phyloP scores from a whole-genome alignment of 2,329 filamentous ascomycete species.

The Penicillium glabrum region DNA sequence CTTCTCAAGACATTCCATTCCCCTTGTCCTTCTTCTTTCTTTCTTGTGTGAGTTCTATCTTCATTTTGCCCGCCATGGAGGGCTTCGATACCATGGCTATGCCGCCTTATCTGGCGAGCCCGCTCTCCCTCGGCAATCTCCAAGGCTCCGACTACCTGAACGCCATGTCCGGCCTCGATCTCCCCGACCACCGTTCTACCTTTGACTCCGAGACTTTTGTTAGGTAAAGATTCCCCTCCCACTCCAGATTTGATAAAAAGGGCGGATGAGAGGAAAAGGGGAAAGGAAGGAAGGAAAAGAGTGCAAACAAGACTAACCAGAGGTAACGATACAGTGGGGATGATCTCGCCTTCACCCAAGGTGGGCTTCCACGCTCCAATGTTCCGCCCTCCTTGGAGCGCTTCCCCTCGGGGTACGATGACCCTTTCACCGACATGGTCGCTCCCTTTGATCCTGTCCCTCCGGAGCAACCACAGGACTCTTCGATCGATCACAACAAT shows the following conservation, averaged over 20 bases:
- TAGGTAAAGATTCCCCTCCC: slow-evolving; percentile 47
- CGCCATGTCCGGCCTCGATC: slow-evolving; percentile 54
- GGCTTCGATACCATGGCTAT: slow-evolving; percentile 62
- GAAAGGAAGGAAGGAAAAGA: neutral
- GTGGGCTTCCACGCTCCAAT: slow-evolving; percentile 25
- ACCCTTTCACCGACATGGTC: slow-evolving; percentile 54
- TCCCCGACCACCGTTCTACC: slow-evolving; percentile 59
- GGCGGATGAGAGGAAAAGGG: neutral
- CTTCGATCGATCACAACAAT: slow-evolving; percentile 64
- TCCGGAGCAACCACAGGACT: slow-evolving; percentile 52
- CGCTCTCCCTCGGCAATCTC: slow-evolving; percentile 56
- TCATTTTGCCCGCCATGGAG: slow-evolving; percentile 44
- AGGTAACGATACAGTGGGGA: slow-evolving; percentile 40
- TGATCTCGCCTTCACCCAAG: slow-evolving; percentile 51
- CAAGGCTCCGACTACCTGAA: slow-evolving; percentile 49
- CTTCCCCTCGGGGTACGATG: slow-evolving; percentile 49
- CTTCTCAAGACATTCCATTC: slow-evolving; percentile 6
- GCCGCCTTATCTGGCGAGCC: slow-evolving; percentile 59
- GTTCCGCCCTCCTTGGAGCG: slow-evolving; percentile 45
- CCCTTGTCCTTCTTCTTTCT: slow-evolving; percentile 3
- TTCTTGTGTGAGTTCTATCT: neutral
- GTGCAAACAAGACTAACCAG: neutral
- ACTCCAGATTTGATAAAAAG: neutral
- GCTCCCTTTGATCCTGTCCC: slow-evolving; percentile 43
- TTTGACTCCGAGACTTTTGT: slow-evolving; percentile 62